These are phyloP conservation scores for Nemania sp. DNA, from an alignment of 2,329 filamentous ascomycete species.

Conservation along the genomic window DNA sequence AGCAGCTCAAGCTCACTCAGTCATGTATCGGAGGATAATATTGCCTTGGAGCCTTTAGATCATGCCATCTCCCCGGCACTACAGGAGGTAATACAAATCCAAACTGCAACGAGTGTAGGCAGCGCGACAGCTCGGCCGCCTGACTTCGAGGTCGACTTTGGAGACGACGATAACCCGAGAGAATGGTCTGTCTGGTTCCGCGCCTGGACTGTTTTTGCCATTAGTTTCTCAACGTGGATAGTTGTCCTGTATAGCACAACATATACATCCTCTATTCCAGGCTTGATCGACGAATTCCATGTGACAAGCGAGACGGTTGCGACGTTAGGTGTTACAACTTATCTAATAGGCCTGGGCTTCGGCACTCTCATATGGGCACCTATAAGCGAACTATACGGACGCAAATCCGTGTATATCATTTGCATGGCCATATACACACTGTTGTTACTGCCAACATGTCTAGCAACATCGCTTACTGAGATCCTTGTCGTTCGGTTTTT, in stretches of 20 bases:
- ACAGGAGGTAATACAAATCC: slow-evolving; percentile 50
- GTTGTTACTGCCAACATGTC: slow-evolving; percentile 70
- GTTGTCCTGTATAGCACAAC: slow-evolving; percentile 76
- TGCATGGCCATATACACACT: slow-evolving; percentile 67
- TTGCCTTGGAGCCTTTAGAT: slow-evolving; percentile 34
- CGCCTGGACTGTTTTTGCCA: slow-evolving; percentile 48
- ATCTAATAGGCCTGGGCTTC: slow-evolving; percentile 72
- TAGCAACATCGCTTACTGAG: slow-evolving; percentile 67
- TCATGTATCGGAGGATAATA: slow-evolving; percentile 35
- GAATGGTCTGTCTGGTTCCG: slow-evolving; percentile 65
- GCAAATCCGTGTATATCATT: slow-evolving; percentile 68
- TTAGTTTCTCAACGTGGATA: slow-evolving; percentile 52
- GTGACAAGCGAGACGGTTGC: slow-evolving; percentile 61
- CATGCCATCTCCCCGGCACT: slow-evolving; percentile 32
- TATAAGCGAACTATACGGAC: slow-evolving; percentile 70
- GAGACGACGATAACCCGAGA: slow-evolving; percentile 67
- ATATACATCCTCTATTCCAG: slow-evolving; percentile 73
- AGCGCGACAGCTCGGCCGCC: slow-evolving; percentile 51
- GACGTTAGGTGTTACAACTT: slow-evolving; percentile 77
- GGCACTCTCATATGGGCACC: slow-evolving; percentile 76
- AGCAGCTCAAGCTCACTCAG: slow-evolving; percentile 26
- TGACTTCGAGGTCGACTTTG: slow-evolving; percentile 75
- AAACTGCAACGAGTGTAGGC: slow-evolving; percentile 47
- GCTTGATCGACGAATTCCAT: slow-evolving; percentile 69
- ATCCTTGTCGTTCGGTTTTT: slow-evolving; percentile 77